Conservation (phyloP, 495 filamentous ascomycete species). For the Aspergillus hancockii region DNA sequence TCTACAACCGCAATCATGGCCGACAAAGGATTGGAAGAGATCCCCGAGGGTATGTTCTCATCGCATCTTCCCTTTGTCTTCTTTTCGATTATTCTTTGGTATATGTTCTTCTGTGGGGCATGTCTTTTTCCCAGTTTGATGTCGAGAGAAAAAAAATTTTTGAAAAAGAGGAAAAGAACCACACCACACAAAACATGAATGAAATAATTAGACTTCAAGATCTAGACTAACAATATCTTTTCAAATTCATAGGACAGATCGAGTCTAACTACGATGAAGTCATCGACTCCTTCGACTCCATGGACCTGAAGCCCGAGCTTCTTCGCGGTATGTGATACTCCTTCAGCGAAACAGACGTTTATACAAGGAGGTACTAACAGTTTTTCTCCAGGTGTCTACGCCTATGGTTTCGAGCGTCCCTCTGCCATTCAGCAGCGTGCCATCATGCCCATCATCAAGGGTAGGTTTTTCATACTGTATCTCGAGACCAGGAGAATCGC, state of each 20-base stretch:
- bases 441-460: slow-evolving; percentile 99
- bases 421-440: slow-evolving; percentile 99
- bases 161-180: slow-evolving; percentile 4
- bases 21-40: slow-evolving; percentile 95
- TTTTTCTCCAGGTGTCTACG: slow-evolving; percentile 77
- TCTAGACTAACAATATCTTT: slow-evolving; percentile 26
- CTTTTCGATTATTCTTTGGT: slow-evolving; percentile 21
- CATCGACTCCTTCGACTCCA: slow-evolving; percentile 97
- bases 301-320: slow-evolving; percentile 94
- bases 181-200: neutral
- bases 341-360: slow-evolving; percentile 10
- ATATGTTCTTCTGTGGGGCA: slow-evolving; percentile 14
- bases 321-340: slow-evolving; percentile 76
- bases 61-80: slow-evolving; percentile 15
- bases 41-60: slow-evolving; percentile 74
- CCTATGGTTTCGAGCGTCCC: slow-evolving; percentile 98
- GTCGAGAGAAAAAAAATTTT: slow-evolving; percentile 1
- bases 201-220: neutral
- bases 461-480: slow-evolving; percentile 53
- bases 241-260: slow-evolving; percentile 74
- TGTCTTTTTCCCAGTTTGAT: slow-evolving; percentile 26
- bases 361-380: slow-evolving; percentile 35
- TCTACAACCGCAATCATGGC: slow-evolving; percentile 85
- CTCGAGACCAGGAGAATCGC: slow-evolving; percentile 29
- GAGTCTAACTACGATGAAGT: slow-evolving; percentile 99